phyloP scores from a whole-genome alignment of 768 basidiomycete genomes.

The Ramaria rubella region DNA sequence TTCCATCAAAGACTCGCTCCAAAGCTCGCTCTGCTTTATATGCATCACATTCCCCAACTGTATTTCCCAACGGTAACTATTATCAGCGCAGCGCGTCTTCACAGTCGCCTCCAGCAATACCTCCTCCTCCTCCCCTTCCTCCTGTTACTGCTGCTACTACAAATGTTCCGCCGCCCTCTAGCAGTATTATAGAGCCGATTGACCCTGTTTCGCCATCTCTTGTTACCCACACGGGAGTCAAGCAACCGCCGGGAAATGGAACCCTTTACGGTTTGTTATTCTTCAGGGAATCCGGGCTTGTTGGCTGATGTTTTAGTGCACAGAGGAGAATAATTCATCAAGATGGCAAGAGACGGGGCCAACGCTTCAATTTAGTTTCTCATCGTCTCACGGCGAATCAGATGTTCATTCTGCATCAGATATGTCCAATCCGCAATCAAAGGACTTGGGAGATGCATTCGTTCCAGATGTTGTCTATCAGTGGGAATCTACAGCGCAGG shows the following conservation, averaged over 20 bases:
- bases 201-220: too few species aligned
- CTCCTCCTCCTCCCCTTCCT: background rate
- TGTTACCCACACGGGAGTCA: too few species aligned
- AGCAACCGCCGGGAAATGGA: background rate
- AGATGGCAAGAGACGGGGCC: too few species aligned
- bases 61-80: slow-evolving; percentile 1
- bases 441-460: too few species aligned
- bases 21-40: slow-evolving; percentile 1
- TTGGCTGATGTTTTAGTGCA: background rate
- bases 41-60: slow-evolving; percentile 1
- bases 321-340: background rate
- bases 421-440: too few species aligned
- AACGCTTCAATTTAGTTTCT: too few species aligned
- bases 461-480: too few species aligned
- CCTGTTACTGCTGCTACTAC: background rate
- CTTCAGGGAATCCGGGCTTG: background rate
- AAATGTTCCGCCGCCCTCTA: too few species aligned
- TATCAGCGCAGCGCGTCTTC: background rate
- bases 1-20: slow-evolving; percentile 17
- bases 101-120: background rate
- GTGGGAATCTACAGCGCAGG: too few species aligned
- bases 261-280: background rate
- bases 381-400: too few species aligned
- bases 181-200: too few species aligned
- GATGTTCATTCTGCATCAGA: too few species aligned